Percentiles rank a stretch among this genome's conserved stretches.
Conservation (phyloP, 768 basidiomycete species). For the Termitomyces sp. region DNA sequence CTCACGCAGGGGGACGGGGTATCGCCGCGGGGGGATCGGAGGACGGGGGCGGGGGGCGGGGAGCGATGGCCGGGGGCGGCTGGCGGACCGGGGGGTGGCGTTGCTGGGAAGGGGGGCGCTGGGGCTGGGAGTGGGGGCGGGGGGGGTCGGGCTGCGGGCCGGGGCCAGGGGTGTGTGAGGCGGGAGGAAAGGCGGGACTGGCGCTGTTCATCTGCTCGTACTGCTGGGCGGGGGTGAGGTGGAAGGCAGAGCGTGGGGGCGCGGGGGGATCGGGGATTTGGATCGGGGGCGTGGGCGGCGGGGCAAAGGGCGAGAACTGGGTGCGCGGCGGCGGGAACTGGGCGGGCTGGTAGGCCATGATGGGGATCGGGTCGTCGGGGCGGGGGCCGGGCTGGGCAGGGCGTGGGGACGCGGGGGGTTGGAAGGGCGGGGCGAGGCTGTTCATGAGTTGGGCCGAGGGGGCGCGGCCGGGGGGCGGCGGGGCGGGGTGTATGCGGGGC, state of each 20-base stretch:
- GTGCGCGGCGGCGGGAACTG: conserved; percentile 26
- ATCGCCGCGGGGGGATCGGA: neutral
- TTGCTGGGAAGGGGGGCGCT: conserved; percentile 14
- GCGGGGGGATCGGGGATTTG: conserved; percentile 35
- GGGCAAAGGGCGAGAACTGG: conserved; percentile 34
- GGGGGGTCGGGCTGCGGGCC: conserved; percentile 21
- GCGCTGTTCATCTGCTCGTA: conserved; percentile 46
- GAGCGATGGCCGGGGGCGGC: neutral
- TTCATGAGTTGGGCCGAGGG: conserved; percentile 45
- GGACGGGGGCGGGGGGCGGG: neutral
- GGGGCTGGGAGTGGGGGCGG: conserved; percentile 53
- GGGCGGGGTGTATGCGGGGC: conserved; percentile 19
- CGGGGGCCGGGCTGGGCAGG: conserved; percentile 36
- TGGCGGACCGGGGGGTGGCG: neutral
- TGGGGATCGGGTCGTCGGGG: conserved; percentile 34
- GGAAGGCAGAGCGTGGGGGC: conserved; percentile 37
- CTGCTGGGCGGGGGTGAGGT: conserved; percentile 59
- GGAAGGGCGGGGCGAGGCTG: conserved; percentile 28
- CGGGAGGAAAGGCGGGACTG: conserved; percentile 26
- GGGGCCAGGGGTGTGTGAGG: conserved; percentile 31
- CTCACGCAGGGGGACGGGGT: conserved; percentile 11
- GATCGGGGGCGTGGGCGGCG: conserved; percentile 35
- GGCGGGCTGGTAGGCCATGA: conserved; percentile 30
- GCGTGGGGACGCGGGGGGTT: conserved; percentile 33
- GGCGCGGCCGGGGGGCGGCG: conserved; percentile 33